Conservation (phyloP, 1,284 basidiomycete genomes). For the Agroathelia rolfsii region DNA sequence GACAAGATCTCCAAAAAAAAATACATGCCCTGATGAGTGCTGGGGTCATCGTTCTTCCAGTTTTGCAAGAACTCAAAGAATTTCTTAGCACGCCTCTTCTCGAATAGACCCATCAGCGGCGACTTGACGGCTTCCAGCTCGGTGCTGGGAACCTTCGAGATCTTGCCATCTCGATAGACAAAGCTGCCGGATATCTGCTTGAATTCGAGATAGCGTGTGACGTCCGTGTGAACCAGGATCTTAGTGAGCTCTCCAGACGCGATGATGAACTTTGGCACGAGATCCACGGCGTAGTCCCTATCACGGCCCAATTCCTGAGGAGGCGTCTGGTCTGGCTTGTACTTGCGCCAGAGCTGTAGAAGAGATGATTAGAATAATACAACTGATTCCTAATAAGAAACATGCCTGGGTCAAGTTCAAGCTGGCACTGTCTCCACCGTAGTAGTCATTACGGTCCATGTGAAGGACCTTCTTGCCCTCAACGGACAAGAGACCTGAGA, state of each 20-base stretch:
- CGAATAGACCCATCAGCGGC: constrained; percentile 96
- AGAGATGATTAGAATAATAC: constrained; percentile 7
- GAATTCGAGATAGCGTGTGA: constrained; percentile 98
- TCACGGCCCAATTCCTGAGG: constrained; percentile 83
- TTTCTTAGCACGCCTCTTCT: constrained; percentile 97
- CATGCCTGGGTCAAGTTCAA: constrained; percentile 92
- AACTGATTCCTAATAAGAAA: too few relatives aligned
- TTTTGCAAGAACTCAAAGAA: constrained; percentile 97
- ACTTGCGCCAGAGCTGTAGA: constrained; percentile 88
- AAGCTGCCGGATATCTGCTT: constrained; percentile 99
- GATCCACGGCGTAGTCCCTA: constrained; percentile 92
- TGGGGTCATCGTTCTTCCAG: constrained; percentile 91
- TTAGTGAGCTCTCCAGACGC: constrained; percentile 96
- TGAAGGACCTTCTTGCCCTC: constrained; percentile 99
- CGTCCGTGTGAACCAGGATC: constrained; percentile 98
- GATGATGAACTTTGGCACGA: constrained; percentile 96
- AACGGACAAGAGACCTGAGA: constrained; percentile 92
- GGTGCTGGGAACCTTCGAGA: constrained; percentile 96
- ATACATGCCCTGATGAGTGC: constrained; percentile 83
- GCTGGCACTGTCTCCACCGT: constrained; percentile 95
- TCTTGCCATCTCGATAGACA: constrained; percentile 93
- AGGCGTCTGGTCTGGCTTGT: constrained; percentile 65
- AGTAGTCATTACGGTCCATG: constrained; percentile 99
- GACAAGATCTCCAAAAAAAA: constrained; percentile 4
- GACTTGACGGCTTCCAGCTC: constrained; percentile 96